Evolutionary conservation across 805 yeast species (phyloP), one percentile per base, ranked within the genome.

Genomic region (Cyberlindnera maritima): DNA sequence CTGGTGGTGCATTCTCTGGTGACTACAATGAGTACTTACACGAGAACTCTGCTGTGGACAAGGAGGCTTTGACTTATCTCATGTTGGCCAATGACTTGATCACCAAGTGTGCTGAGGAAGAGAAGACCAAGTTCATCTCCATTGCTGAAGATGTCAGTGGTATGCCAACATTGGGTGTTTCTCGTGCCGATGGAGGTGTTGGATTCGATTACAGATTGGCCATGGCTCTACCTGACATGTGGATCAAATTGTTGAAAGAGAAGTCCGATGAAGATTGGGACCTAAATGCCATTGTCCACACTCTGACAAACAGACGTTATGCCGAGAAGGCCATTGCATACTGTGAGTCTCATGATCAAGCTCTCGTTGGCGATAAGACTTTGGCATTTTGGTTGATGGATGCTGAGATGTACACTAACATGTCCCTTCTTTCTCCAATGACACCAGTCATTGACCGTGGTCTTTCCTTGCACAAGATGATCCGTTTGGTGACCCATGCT

Each of bases 221-320:
- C 2, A 92, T 92, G 99, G 97, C 98, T 1, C 74, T 92, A 49
- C 99, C 99, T 4, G 99, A 92, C 66, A 92, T 92, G 98, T 92
- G 99, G 99, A 92, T 92, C 70, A 94, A 94, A 66, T 67, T 90
- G 40, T 69, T 92, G 57, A 92, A 94, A 63, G 97, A 91, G 63
- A 69, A 76, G 49, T 61, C 68, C 38, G 98, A 92, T 65, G 96
- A 91, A 50, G 85, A 88, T 43, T 92, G 99, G 99, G 89, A 91
- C 59, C 67, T 92, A 71, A 89, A 85, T 38, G 71, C 76, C 50
- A 90, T 92, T 47, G 83, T 82, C 18, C 83, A 80, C 62, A 88
- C 96, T 2, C 75, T 92, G 58, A 81, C 96, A 29, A 94, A 92
- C 68, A 78, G 98, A 60, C 78, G 99, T 54, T 81, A 90, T 65